Evolutionary conservation across 2,329 filamentous ascomycete genomes (phyloP).

Genomic region (Diaporthe australafricana): DNA sequence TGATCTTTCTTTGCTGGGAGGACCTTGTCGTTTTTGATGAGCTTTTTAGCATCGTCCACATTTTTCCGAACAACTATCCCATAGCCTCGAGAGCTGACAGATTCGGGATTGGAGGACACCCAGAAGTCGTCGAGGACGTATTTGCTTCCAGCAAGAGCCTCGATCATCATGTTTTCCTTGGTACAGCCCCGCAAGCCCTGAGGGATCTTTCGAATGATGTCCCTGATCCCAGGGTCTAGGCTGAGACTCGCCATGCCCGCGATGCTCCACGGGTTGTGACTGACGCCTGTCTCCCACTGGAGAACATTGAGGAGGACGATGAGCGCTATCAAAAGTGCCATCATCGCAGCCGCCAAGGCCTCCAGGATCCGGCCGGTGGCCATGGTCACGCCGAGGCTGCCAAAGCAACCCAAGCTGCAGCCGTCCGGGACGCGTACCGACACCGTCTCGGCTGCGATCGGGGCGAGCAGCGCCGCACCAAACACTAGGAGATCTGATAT

Average conservation of each 20-base stretch:
- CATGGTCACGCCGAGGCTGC: constrained; percentile 20
- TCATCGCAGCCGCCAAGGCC: constrained; percentile 46
- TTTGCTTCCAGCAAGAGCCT: neutral
- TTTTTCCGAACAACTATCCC: constrained; percentile 9
- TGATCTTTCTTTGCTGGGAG: neutral
- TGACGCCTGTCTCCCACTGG: constrained; percentile 47
- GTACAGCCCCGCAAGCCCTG: neutral
- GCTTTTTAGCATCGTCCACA: neutral
- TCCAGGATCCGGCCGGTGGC: constrained; percentile 34
- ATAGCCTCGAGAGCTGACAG: neutral
- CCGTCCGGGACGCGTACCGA: constrained; percentile 17
- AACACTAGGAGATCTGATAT: constrained; percentile 33
- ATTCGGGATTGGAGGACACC: neutral
- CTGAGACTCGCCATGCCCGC: constrained; percentile 45
- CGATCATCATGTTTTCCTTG: neutral
- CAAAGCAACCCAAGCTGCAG: neutral
- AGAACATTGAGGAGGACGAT: constrained; percentile 42
- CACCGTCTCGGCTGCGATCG: constrained; percentile 28
- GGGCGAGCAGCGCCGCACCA: constrained; percentile 27
- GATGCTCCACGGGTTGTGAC: constrained; percentile 51
- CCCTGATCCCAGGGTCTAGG: constrained; percentile 41
- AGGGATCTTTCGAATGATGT: neutral
- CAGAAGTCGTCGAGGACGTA: constrained; percentile 7
- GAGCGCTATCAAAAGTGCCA: constrained; percentile 39
- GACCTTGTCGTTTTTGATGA: too few relatives aligned